These are phyloP conservation scores for Boechera divaricarpa DNA, from an alignment of 345 rosid genomes.

Conservation along the genomic window DNA sequence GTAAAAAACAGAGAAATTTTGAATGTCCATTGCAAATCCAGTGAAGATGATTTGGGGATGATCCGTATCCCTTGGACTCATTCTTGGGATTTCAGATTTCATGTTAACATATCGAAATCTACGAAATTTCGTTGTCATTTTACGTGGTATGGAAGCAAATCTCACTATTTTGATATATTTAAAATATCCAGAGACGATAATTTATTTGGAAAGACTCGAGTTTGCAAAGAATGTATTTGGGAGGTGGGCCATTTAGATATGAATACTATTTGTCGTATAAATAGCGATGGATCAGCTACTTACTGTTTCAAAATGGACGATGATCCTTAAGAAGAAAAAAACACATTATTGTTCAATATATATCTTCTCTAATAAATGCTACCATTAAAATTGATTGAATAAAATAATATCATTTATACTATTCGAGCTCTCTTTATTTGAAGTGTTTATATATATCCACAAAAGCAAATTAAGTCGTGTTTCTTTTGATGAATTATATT, in stretches of 20 bases:
- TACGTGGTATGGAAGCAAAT: background rate
- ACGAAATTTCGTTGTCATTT: background rate
- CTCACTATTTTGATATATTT: background rate
- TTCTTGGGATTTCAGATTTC: background rate
- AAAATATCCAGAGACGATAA: background rate
- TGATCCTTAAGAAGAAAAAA: background rate
- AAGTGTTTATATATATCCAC: background rate
- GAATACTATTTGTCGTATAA: background rate
- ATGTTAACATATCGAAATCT: background rate
- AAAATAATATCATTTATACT: background rate
- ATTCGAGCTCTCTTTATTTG: background rate
- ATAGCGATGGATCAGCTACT: background rate
- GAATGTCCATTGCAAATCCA: constrained; percentile 7
- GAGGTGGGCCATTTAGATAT: background rate
- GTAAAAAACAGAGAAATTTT: background rate
- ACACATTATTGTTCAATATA: too few relatives aligned
- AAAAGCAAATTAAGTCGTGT: background rate
- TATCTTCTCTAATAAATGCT: too few relatives aligned
- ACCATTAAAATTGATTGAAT: background rate
- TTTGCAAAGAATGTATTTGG: constrained; percentile 5
- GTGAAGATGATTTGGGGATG: constrained; percentile 8
- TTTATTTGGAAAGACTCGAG: background rate
- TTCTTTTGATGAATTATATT: background rate
- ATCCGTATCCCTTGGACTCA: background rate
- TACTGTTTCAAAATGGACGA: background rate